A percentile compares a stretch with the other conserved stretches of the same genome.
phyloP scores from a whole-genome alignment of 371 early-diverging fungal species.

The Mycotypha africana region DNA sequence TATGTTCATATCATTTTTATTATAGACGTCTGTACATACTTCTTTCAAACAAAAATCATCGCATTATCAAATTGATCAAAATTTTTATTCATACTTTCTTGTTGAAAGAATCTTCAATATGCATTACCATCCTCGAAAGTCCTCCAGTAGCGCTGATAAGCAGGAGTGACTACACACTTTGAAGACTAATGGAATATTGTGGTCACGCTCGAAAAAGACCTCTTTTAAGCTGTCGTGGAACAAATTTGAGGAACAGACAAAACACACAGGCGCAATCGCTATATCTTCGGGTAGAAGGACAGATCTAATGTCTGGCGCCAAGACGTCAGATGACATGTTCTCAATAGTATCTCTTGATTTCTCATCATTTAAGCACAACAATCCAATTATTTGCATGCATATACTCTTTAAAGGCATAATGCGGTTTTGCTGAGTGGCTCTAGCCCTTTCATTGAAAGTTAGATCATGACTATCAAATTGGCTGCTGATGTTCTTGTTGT shows the following conservation, averaged over 20 bases:
- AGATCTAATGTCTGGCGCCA: background rate
- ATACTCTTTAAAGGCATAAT: constrained; percentile 9
- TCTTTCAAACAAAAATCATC: background rate
- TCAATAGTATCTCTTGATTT: background rate
- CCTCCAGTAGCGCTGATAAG: no score
- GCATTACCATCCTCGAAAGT: background rate
- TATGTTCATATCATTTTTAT: no score
- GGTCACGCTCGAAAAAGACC: background rate
- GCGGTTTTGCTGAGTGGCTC: no score
- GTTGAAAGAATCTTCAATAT: no score
- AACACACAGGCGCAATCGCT: background rate
- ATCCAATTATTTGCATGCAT: constrained; percentile 15
- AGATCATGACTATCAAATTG: background rate
- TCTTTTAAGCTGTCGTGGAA: background rate
- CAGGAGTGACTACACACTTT: constrained; percentile 13
- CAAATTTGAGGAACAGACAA: constrained; percentile 2
- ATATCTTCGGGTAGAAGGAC: background rate
- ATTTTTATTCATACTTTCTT: no score
- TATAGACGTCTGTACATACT: no score
- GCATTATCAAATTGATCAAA: no score
- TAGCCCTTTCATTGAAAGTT: no score
- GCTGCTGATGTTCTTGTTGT: no score
- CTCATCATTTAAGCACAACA: constrained; percentile 4
- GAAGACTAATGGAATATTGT: constrained; percentile 1
- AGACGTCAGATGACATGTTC: background rate